Conservation (phyloP, 176 grass and related monocot genomes). For the Oryza glumipatula region DNA sequence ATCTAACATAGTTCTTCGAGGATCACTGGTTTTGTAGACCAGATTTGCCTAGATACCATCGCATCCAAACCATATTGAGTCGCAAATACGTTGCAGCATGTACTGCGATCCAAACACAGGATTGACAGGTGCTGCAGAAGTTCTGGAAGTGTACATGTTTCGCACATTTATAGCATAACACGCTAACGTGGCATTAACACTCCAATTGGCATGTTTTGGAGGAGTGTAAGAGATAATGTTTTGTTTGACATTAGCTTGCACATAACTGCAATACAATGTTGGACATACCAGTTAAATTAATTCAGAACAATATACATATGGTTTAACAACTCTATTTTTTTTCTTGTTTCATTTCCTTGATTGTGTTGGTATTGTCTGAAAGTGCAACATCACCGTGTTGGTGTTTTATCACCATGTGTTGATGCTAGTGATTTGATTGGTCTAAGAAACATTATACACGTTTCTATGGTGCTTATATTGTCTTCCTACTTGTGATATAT, state of each 20-base stretch:
- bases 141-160: constrained; percentile 16
- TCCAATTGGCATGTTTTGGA: too few relatives aligned
- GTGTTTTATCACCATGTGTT: background rate
- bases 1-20: too few relatives aligned
- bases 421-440: background rate
- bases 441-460: constrained; percentile 22
- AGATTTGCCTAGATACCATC: background rate
- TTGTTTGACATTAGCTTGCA: background rate
- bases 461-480: background rate
- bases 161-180: background rate
- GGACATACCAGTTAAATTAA: constrained; percentile 6
- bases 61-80: background rate
- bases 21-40: too few relatives aligned
- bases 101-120: constrained; percentile 20
- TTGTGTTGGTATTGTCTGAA: background rate
- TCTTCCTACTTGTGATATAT: background rate
- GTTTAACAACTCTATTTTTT: background rate
- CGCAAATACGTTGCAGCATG: background rate
- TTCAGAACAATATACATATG: background rate
- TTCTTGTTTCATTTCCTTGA: background rate
- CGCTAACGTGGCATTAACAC: too few relatives aligned
- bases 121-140: background rate
- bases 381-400: background rate
- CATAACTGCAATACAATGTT: background rate
- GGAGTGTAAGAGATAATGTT: too few relatives aligned